A percentile compares a stretch with the other conserved stretches of the same genome.
Conservation (phyloP, 2,329 filamentous ascomycete genomes). For the Neurospora sp. region DNA sequence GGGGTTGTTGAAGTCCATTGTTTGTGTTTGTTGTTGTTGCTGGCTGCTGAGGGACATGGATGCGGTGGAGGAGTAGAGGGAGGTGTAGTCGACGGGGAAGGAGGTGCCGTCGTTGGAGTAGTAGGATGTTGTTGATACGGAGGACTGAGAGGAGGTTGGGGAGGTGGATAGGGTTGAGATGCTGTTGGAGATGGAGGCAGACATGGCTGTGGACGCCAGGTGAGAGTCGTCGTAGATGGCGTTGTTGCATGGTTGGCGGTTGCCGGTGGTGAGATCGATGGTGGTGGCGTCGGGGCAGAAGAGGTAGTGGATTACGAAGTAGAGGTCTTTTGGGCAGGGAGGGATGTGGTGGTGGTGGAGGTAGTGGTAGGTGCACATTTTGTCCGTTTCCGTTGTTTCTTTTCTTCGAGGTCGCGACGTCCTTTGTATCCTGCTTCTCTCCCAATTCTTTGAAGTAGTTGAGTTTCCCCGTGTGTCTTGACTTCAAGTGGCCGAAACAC, state of each 20-base stretch:
- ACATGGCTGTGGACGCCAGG: not conserved
- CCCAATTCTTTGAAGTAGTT: not conserved
- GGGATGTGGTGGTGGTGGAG: conserved; percentile 40
- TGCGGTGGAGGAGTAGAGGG: not conserved
- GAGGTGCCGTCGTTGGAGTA: not conserved
- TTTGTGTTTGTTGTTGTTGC: conserved; percentile 1
- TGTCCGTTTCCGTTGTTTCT: not conserved
- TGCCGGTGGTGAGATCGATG: conserved; percentile 19
- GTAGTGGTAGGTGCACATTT: conserved; percentile 43
- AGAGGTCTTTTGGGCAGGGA: conserved; percentile 31
- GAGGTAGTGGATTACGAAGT: conserved; percentile 32
- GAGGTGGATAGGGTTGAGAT: not conserved
- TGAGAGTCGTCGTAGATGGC: conserved; percentile 10
- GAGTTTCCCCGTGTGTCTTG: not conserved
- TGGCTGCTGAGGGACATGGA: not conserved
- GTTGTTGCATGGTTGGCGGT: conserved; percentile 15
- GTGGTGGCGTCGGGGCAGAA: conserved; percentile 30
- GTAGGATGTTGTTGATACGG: not conserved
- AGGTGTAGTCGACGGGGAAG: not conserved
- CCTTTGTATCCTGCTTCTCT: not conserved
- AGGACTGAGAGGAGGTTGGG: not conserved
- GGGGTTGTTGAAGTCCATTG: conserved; percentile 29
- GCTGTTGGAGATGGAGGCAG: not conserved
- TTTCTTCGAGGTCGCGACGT: not conserved
- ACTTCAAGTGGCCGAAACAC: not conserved